Evolutionary conservation across 148 eudicot species (phyloP).

Genomic region (Arctostaphylos glauca): DNA sequence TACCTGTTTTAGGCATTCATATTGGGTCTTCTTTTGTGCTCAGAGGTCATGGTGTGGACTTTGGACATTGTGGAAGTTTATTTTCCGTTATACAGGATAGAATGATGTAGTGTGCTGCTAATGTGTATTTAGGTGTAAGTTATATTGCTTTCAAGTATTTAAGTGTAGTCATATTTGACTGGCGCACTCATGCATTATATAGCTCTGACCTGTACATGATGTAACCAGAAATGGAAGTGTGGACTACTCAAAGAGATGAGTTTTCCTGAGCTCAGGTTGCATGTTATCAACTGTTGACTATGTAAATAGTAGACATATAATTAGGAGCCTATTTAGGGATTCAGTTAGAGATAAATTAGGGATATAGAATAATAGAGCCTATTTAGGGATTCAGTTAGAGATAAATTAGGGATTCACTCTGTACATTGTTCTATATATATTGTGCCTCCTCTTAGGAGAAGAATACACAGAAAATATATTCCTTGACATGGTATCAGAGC

Average conservation of each 20-base stretch:
- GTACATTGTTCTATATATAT: too few relatives aligned
- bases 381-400: too few relatives aligned
- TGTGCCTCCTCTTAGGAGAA: too few relatives aligned
- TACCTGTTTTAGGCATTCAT: conserved; percentile 7
- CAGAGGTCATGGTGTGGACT: background rate
- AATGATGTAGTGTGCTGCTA: background rate
- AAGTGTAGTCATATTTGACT: background rate
- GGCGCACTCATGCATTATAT: background rate
- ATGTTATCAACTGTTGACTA: background rate
- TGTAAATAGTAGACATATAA: too few relatives aligned
- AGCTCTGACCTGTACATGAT: background rate
- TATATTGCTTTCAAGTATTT: background rate
- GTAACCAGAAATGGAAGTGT: background rate
- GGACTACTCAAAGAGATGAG: background rate
- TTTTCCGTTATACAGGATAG: background rate
- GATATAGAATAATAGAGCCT: too few relatives aligned
- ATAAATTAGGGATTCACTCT: too few relatives aligned
- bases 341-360: too few relatives aligned
- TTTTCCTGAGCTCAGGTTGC: background rate
- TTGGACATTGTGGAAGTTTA: background rate
- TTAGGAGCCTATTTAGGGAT: too few relatives aligned
- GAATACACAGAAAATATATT: too few relatives aligned
- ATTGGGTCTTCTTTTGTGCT: background rate
- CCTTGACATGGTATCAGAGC: too few relatives aligned
- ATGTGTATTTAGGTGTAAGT: background rate